phyloP scores from a whole-genome alignment of 2,329 filamentous ascomycete genomes.

The Orbilia javanica region DNA sequence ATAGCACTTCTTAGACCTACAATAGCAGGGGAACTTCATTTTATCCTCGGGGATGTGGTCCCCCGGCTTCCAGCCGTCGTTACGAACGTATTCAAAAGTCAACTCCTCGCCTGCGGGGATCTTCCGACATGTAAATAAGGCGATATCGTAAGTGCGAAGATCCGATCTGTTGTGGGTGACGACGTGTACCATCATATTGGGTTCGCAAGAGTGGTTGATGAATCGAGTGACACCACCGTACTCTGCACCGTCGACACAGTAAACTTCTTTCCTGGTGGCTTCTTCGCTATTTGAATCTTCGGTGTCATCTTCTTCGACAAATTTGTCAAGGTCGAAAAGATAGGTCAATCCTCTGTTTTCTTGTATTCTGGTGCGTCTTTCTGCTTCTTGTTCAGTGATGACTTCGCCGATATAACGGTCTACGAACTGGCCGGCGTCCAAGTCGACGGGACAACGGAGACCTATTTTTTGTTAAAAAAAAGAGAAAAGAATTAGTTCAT shows the following conservation, averaged over 20 bases:
- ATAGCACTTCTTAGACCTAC: constrained; percentile 75
- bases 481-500: too few relatives aligned
- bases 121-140: constrained; percentile 78
- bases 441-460: constrained; percentile 74
- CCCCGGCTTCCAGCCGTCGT: constrained; percentile 68
- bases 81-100: constrained; percentile 83
- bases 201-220: constrained; percentile 85
- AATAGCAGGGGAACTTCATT: constrained; percentile 67
- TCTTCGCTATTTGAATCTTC: background rate
- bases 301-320: constrained; percentile 68
- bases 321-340: constrained; percentile 85
- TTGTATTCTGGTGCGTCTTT: constrained; percentile 73
- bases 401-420: constrained; percentile 82
- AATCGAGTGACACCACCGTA: constrained; percentile 83
- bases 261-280: constrained; percentile 61
- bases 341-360: constrained; percentile 79
- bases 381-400: constrained; percentile 75
- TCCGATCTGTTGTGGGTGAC: constrained; percentile 82
- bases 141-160: constrained; percentile 79
- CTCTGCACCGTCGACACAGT: constrained; percentile 76
- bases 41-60: constrained; percentile 67
- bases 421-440: constrained; percentile 81
- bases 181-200: constrained; percentile 83
- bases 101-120: constrained; percentile 77
- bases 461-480: constrained; percentile 66